phyloP scores from a whole-genome alignment of 2,329 filamentous ascomycete genomes.

The Ramichloridium luteum region DNA sequence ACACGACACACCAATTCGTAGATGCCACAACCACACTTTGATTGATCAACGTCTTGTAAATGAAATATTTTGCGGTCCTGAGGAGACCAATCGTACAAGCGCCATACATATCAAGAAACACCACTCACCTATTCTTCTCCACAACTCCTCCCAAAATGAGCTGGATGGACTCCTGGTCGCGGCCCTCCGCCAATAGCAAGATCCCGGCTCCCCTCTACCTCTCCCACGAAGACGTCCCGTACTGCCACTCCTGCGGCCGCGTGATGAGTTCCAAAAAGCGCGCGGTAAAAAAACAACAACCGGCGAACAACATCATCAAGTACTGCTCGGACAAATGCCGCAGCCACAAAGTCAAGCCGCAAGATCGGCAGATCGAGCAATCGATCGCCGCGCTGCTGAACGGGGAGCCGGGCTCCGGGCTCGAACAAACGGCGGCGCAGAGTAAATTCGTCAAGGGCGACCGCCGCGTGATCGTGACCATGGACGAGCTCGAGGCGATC shows the following conservation, averaged over 20 bases:
- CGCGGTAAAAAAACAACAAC: conserved; percentile 19
- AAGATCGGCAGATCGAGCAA: conserved; percentile 42
- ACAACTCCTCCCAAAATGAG: conserved; percentile 25
- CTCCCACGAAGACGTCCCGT: conserved; percentile 37
- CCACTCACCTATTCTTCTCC: too few species aligned
- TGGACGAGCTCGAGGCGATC: conserved; percentile 37
- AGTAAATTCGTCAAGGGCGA: conserved; percentile 38
- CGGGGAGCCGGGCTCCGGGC: conserved; percentile 22
- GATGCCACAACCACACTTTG: too few species aligned
- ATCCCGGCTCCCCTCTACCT: conserved; percentile 35
- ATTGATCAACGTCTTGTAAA: too few species aligned
- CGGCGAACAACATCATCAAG: conserved; percentile 32
- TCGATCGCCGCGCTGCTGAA: conserved; percentile 34
- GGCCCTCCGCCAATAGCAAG: conserved; percentile 15
- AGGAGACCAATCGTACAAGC: background rate
- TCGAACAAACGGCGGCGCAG: conserved; percentile 23
- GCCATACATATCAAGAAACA: too few species aligned
- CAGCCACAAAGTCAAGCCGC: conserved; percentile 30
- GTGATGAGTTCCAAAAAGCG: conserved; percentile 35
- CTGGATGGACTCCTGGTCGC: conserved; percentile 36
- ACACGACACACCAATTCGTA: too few species aligned
- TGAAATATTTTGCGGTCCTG: too few species aligned
- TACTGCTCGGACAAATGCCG: conserved; percentile 48
- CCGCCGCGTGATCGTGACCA: conserved; percentile 37
- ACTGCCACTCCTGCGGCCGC: conserved; percentile 46